These are phyloP conservation scores for Parsonsia alboflavescens DNA, from an alignment of 257 asterid genomes.

Conservation along the genomic window DNA sequence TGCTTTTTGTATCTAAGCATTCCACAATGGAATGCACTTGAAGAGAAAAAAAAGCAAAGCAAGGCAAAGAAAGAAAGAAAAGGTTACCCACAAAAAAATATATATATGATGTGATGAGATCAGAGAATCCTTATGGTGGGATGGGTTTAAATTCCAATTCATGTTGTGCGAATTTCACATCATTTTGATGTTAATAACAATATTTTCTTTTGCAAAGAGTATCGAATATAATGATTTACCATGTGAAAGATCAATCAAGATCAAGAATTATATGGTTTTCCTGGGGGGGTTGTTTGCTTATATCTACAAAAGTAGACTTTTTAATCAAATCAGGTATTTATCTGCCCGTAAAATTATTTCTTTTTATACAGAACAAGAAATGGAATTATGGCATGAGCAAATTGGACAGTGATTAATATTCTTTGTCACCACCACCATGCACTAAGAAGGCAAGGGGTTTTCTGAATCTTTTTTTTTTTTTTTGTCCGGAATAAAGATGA, in stretches of 20 bases:
- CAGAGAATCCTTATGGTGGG: conserved; percentile 22
- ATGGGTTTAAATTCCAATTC: conserved; percentile 7
- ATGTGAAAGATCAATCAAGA: conserved; percentile 4
- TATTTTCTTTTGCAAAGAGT: not conserved
- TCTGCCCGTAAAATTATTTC: too few species aligned
- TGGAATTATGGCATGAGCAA: conserved; percentile 1
- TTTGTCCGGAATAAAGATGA: too few species aligned
- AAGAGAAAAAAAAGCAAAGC: not conserved
- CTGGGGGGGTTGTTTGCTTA: too few species aligned
- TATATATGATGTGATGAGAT: conserved; percentile 11
- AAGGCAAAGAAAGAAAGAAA: not conserved
- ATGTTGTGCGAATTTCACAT: not conserved
- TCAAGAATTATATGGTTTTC: not conserved
- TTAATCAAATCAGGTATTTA: too few species aligned
- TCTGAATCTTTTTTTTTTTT: not conserved
- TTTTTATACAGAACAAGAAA: too few species aligned
- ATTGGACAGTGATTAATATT: not conserved
- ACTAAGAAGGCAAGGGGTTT: not conserved
- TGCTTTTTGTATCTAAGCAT: conserved; percentile 13
- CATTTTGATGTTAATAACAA: not conserved
- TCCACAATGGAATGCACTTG: conserved; percentile 20
- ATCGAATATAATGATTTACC: conserved; percentile 14
- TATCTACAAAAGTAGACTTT: not conserved
- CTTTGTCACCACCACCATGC: not conserved
- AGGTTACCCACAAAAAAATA: not conserved